phyloP scores from a whole-genome alignment of 805 yeast species.

The Teunomyces tritomae region DNA sequence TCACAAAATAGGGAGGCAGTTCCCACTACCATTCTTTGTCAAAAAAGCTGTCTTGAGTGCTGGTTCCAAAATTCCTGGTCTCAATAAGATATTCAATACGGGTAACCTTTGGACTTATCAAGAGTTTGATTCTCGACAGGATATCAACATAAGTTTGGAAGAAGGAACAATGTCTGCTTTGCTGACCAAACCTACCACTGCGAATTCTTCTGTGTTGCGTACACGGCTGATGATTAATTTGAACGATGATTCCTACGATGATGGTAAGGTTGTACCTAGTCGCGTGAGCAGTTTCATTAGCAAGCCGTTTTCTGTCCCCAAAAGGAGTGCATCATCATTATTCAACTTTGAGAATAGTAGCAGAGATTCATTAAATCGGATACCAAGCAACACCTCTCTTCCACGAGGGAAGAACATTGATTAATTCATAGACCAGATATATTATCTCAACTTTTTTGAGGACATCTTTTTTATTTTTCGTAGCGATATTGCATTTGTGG shows the following conservation, averaged over 20 bases:
- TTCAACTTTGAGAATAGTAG: constrained; percentile 16
- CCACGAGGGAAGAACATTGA: neutral
- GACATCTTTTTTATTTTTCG: neutral
- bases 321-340: constrained; percentile 14
- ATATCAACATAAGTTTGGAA: constrained; percentile 26
- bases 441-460: neutral
- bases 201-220: constrained; percentile 27
- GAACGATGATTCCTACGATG: constrained; percentile 13
- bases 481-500: neutral
- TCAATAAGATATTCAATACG: constrained; percentile 11
- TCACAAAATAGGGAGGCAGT: constrained; percentile 2
- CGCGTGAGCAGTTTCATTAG: constrained; percentile 27
- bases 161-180: constrained; percentile 29
- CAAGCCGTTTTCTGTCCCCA: constrained; percentile 37
- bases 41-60: constrained; percentile 9
- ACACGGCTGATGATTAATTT: constrained; percentile 38
- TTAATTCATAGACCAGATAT: neutral
- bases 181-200: constrained; percentile 8
- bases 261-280: constrained; percentile 6
- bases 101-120: constrained; percentile 13
- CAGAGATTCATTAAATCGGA: constrained; percentile 24
- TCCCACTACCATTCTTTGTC: constrained; percentile 13
- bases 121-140: constrained; percentile 16
- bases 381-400: constrained; percentile 2
- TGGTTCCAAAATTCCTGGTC: constrained; percentile 21